These are phyloP conservation scores for Lachancea waltii DNA, from an alignment of 805 yeast species.

Conservation along the genomic window DNA sequence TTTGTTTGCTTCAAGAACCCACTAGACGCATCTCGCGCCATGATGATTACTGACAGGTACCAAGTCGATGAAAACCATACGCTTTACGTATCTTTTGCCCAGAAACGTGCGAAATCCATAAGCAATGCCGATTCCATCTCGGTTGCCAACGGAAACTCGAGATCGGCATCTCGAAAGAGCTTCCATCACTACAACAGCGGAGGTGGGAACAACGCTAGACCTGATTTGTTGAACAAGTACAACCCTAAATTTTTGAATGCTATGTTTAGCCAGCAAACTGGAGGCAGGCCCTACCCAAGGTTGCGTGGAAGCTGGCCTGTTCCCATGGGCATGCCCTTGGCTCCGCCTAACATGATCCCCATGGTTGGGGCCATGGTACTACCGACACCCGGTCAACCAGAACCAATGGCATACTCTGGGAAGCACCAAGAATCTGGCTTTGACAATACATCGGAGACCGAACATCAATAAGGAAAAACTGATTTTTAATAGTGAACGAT, in stretches of 20 bases:
- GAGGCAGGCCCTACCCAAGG: slow-evolving; percentile 4
- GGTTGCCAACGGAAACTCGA: not conserved
- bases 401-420: not conserved
- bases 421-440: too few species aligned
- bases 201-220: not conserved
- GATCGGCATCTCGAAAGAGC: slow-evolving; percentile 4
- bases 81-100: slow-evolving; percentile 70
- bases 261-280: slow-evolving; percentile 19
- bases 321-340: slow-evolving; percentile 8
- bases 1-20: slow-evolving; percentile 69
- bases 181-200: too few species aligned
- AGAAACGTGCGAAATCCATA: slow-evolving; percentile 29
- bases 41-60: slow-evolving; percentile 41
- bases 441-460: too few species aligned
- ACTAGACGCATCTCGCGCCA: slow-evolving; percentile 61
- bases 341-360: slow-evolving; percentile 3
- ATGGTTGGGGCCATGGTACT: not conserved
- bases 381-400: not conserved
- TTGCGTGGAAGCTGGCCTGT: slow-evolving; percentile 11
- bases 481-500: too few species aligned
- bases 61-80: slow-evolving; percentile 44
- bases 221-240: slow-evolving; percentile 11
- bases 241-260: slow-evolving; percentile 26
- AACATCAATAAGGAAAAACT: too few species aligned
- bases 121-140: slow-evolving; percentile 6